Evolutionary conservation across 192 early-diverging fungal species (phyloP).

Genomic region (Rhizophagus prolifer): DNA sequence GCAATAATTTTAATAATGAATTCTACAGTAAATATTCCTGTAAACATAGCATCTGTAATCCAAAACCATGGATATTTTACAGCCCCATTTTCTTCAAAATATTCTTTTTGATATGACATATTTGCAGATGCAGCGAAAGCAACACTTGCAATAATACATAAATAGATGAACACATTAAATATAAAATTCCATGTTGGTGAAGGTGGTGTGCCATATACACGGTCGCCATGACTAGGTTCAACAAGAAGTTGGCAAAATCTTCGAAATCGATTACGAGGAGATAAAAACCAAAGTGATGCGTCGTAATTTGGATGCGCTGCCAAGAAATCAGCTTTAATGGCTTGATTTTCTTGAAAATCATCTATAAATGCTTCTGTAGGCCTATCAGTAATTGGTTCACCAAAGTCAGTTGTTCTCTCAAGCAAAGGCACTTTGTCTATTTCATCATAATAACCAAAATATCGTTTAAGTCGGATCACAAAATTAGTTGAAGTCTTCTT

Average conservation of each 20-base stretch:
- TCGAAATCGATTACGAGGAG: constrained; percentile 46
- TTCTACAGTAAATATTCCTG: constrained; percentile 51
- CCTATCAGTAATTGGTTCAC: constrained; percentile 13
- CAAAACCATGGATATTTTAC: constrained; percentile 30
- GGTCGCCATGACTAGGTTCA: constrained; percentile 47
- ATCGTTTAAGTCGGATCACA: background rate
- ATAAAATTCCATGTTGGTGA: constrained; percentile 42
- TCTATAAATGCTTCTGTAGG: constrained; percentile 29
- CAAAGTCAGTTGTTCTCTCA: background rate
- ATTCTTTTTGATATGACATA: constrained; percentile 48
- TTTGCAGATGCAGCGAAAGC: constrained; percentile 45
- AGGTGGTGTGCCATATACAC: constrained; percentile 44
- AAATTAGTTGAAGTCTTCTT: background rate
- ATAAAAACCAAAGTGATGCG: constrained; percentile 54
- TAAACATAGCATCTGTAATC: constrained; percentile 50
- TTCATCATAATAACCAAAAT: constrained; percentile 18
- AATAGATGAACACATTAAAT: constrained; percentile 46
- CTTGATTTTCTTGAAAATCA: constrained; percentile 42
- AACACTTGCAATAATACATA: constrained; percentile 51
- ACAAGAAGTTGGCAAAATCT: constrained; percentile 50
- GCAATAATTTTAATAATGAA: constrained; percentile 57
- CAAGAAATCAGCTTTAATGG: constrained; percentile 42
- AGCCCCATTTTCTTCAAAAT: constrained; percentile 20
- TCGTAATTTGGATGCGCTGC: constrained; percentile 48
- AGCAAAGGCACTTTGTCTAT: background rate